These are phyloP conservation scores for Euphorbia celastroides DNA, from an alignment of 441 rosid genomes.

Conservation along the genomic window DNA sequence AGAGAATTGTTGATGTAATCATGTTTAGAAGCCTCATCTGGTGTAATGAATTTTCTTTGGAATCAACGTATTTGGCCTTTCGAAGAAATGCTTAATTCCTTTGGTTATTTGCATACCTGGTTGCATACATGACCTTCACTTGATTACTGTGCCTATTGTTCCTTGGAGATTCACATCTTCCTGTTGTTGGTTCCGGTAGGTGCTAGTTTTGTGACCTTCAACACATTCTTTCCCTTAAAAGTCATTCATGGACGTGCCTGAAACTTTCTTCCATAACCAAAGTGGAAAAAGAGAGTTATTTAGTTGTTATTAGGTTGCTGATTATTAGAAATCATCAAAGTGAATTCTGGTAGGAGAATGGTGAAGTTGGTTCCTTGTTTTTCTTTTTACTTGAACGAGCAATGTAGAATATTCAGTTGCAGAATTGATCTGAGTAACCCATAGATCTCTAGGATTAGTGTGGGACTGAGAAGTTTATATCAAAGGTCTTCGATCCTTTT, in stretches of 20 bases:
- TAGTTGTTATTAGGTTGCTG: not conserved
- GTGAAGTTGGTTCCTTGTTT: not conserved
- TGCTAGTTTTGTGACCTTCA: not conserved
- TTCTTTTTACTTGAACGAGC: not conserved
- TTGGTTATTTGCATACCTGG: not conserved
- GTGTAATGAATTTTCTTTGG: not conserved
- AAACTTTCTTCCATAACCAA: not conserved
- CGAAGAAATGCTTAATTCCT: not conserved
- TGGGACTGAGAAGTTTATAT: not conserved
- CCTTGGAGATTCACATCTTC: not conserved
- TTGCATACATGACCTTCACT: not conserved
- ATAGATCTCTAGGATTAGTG: not conserved
- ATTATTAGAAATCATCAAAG: not conserved
- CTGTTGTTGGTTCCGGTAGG: not conserved
- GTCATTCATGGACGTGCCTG: not conserved
- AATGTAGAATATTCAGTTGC: not conserved
- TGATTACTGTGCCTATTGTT: not conserved
- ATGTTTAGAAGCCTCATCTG: not conserved
- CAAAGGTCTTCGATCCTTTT: not conserved
- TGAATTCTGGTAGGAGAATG: not conserved
- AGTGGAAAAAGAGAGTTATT: not conserved
- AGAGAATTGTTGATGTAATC: slow-evolving; percentile 10
- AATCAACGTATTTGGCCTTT: not conserved
- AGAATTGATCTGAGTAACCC: not conserved
- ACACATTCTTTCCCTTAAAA: not conserved